phyloP scores from a whole-genome alignment of 2,329 filamentous ascomycete genomes.

The Beauveria pseudobassiana region DNA sequence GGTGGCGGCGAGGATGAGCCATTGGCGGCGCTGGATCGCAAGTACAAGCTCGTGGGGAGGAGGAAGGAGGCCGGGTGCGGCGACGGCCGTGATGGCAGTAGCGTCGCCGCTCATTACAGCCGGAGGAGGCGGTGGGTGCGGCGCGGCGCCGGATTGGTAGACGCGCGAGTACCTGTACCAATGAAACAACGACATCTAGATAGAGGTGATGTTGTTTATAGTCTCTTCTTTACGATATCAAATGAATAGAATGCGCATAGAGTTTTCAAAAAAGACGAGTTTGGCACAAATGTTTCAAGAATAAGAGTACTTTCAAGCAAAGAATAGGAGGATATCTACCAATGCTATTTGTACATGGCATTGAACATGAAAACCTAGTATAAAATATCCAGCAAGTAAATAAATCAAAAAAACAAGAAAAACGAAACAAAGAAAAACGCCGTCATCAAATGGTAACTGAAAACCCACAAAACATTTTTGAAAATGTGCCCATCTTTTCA shows the following conservation, averaged over 20 bases:
- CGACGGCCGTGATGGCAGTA: slow-evolving; percentile 30
- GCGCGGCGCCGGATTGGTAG: slow-evolving; percentile 40
- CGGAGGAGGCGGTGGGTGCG: slow-evolving; percentile 20
- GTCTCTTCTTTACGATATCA: too few species aligned
- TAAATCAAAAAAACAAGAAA: neutral
- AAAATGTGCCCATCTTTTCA: neutral
- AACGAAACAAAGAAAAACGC: neutral
- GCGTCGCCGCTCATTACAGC: slow-evolving; percentile 26
- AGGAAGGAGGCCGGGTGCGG: slow-evolving; percentile 33
- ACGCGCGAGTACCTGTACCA: neutral
- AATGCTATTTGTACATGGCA: slow-evolving; percentile 9
- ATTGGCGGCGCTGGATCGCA: slow-evolving; percentile 39
- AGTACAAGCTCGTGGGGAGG: slow-evolving; percentile 36
- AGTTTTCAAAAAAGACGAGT: too few species aligned
- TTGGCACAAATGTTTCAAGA: too few species aligned
- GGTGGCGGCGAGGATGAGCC: slow-evolving; percentile 24
- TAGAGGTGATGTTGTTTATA: too few species aligned
- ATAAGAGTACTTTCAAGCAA: too few species aligned
- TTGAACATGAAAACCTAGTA: neutral
- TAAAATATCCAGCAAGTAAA: neutral
- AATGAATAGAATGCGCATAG: too few species aligned
- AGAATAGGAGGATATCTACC: neutral
- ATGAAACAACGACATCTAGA: neutral
- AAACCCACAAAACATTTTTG: neutral
- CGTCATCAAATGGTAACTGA: neutral